Evolutionary conservation across 2,329 filamentous ascomycete genomes (phyloP).

Genomic region (Colletotrichum lentis): DNA sequence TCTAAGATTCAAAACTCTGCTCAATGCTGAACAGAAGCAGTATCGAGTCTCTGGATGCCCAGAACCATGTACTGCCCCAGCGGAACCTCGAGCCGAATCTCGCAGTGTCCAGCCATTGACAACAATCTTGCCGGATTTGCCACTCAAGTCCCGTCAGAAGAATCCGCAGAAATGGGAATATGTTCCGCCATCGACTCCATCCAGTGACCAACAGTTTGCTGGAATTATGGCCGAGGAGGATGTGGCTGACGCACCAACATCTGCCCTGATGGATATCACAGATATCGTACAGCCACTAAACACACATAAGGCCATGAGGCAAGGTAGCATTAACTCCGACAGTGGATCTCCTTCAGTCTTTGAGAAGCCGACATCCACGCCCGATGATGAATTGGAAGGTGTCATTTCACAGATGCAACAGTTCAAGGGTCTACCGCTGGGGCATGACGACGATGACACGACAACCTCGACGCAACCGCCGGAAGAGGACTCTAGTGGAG

Average conservation of each 20-base stretch:
- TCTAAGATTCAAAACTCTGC: slow-evolving; percentile 63
- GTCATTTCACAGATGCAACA: slow-evolving; percentile 70
- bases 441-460: slow-evolving; percentile 58
- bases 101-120: background rate
- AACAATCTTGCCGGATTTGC: slow-evolving; percentile 42
- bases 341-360: background rate
- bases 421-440: slow-evolving; percentile 66
- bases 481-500: slow-evolving; percentile 34
- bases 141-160: slow-evolving; percentile 57
- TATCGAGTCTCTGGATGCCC: slow-evolving; percentile 67
- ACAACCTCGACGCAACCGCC: slow-evolving; percentile 39
- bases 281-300: background rate
- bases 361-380: slow-evolving; percentile 8
- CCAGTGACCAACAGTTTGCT: slow-evolving; percentile 47
- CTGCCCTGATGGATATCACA: slow-evolving; percentile 11
- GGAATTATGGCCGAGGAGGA: slow-evolving; percentile 35
- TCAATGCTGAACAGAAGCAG: slow-evolving; percentile 65
- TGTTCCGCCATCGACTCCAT: slow-evolving; percentile 50
- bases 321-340: background rate
- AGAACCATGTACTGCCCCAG: slow-evolving; percentile 23
- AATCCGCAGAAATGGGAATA: slow-evolving; percentile 52
- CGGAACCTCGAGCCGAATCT: slow-evolving; percentile 46
- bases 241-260: background rate
- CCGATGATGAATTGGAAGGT: slow-evolving; percentile 66
- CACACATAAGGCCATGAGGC: background rate